Evolutionary conservation across 441 rosid genomes (phyloP).

Genomic region (Dalechampia spathulata): DNA sequence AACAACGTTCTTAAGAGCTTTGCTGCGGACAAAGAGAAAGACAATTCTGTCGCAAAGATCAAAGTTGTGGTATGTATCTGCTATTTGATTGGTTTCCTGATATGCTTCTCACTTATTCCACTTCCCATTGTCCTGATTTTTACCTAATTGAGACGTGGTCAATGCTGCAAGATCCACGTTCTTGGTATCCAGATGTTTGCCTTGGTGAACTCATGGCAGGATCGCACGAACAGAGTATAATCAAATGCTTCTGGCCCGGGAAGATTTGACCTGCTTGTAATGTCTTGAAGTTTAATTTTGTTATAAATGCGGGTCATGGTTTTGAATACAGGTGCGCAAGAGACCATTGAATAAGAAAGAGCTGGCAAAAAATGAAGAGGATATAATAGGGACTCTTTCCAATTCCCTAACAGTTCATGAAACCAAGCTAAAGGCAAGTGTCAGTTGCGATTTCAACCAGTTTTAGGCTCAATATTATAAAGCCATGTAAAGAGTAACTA

Average conservation of each 20-base stretch:
- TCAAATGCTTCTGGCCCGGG: too few relatives aligned
- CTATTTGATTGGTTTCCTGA: neutral
- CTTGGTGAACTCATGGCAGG: too few relatives aligned
- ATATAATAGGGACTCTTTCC: slow-evolving; percentile 68
- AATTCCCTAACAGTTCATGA: slow-evolving; percentile 86
- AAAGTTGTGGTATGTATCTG: slow-evolving; percentile 87
- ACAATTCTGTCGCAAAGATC: slow-evolving; percentile 89
- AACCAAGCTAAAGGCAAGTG: slow-evolving; percentile 79
- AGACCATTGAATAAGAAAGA: slow-evolving; percentile 96
- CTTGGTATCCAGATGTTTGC: too few relatives aligned
- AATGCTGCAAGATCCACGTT: too few relatives aligned
- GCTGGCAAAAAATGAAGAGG: slow-evolving; percentile 85
- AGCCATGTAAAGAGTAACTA: neutral
- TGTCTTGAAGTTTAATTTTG: neutral
- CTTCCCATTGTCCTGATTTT: too few relatives aligned
- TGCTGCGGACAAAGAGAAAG: slow-evolving; percentile 76
- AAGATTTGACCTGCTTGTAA: neutral
- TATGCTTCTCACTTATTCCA: too few relatives aligned
- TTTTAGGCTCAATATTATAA: slow-evolving; percentile 3
- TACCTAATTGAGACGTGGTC: too few relatives aligned
- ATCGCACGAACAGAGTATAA: too few relatives aligned
- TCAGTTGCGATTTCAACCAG: neutral
- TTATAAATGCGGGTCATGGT: slow-evolving; percentile 13
- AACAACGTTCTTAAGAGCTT: slow-evolving; percentile 63
- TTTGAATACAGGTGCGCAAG: slow-evolving; percentile 77